Percentiles rank a stretch among this genome's conserved stretches.
Evolutionary conservation across 257 asterid genomes (phyloP).

Genomic region (Anisodus tanguticus): DNA sequence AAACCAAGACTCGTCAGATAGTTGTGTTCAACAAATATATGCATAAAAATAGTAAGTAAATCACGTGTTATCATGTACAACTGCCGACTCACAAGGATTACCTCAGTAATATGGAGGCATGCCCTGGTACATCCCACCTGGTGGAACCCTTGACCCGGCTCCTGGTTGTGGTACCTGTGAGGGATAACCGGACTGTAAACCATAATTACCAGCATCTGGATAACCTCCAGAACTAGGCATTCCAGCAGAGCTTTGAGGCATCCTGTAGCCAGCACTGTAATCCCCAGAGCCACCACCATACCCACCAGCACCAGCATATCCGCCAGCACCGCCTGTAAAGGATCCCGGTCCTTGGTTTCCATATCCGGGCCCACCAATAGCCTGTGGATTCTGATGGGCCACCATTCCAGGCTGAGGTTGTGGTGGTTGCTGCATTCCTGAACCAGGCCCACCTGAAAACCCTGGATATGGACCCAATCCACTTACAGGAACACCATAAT

Average conservation of each 20-base stretch:
- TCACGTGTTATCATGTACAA: slow-evolving; percentile 31
- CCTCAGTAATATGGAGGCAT: slow-evolving; percentile 91
- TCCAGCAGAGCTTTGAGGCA: slow-evolving; percentile 68
- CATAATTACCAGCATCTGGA: slow-evolving; percentile 74
- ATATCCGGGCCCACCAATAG: slow-evolving; percentile 60
- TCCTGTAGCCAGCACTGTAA: slow-evolving; percentile 61
- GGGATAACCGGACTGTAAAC: slow-evolving; percentile 49
- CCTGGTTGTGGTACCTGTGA: slow-evolving; percentile 67
- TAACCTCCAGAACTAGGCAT: slow-evolving; percentile 76
- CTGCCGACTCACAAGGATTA: slow-evolving; percentile 38
- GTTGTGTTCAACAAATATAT: background rate
- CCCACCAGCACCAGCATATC: slow-evolving; percentile 36
- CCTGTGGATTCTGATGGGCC: slow-evolving; percentile 42
- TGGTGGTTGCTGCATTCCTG: slow-evolving; percentile 64
- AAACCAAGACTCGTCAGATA: background rate
- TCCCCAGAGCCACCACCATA: slow-evolving; percentile 58
- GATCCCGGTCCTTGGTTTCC: slow-evolving; percentile 47
- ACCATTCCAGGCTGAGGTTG: slow-evolving; percentile 55
- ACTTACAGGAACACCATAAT: slow-evolving; percentile 51
- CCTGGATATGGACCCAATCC: slow-evolving; percentile 56
- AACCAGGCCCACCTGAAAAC: slow-evolving; percentile 35
- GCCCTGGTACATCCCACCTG: slow-evolving; percentile 74
- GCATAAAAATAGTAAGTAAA: background rate
- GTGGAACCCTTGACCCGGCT: slow-evolving; percentile 70
- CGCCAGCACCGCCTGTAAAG: slow-evolving; percentile 35